Base-by-base conservation (phyloP, 106 monocot species). In the Agapanthus africanus region DNA sequence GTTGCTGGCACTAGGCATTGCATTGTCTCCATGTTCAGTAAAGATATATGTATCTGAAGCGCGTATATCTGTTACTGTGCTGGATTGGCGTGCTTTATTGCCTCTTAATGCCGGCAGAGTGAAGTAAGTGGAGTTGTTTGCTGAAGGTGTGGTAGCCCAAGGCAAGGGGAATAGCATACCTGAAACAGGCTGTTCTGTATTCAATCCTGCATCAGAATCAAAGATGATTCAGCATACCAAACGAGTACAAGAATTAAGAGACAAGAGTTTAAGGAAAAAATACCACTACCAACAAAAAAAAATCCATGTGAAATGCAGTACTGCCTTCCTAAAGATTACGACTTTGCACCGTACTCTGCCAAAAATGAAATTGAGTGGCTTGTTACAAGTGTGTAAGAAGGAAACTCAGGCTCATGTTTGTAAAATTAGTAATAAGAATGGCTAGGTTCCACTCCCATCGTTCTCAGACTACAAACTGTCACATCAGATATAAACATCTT, bases 101-200 rank as follows among this genome's bases (percentile, higher is more conserved):
- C 30, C 65, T 46, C 59, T 78, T 23, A 67, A 28, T 62, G 32
- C 28, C 30, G 73, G 63, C 13, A 77, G 36, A 54, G 57, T 71
- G 30, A 63, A 79, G 64, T 61, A 7, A 28, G 49, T 32, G 7
- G 33, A 69, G 54, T 72, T 64, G 41, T 61, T 81, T 30, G 68
- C 37, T 67, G 70, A 79, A 22, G 76, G 70, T 69, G 76, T 79
- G 30, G 63, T 74, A 59, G 21, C 19, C 10, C 38, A 15, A 32
- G 76, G 76, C 59, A 68, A 32, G 42, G 76, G 69, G 18, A 71
- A 76, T 68, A 82, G 54, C 8, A 79, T 60, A 10, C 71, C 85
- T 22, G 82, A 74, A 67, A 80, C 50, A 10, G 82, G 63, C 40
- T 79, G 76, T 49, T 85, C 74, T 32, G 63, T 77, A 61, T 41